These are phyloP conservation scores for Thymus quinquecostatus DNA, from an alignment of 257 asterid genomes.

Conservation along the genomic window DNA sequence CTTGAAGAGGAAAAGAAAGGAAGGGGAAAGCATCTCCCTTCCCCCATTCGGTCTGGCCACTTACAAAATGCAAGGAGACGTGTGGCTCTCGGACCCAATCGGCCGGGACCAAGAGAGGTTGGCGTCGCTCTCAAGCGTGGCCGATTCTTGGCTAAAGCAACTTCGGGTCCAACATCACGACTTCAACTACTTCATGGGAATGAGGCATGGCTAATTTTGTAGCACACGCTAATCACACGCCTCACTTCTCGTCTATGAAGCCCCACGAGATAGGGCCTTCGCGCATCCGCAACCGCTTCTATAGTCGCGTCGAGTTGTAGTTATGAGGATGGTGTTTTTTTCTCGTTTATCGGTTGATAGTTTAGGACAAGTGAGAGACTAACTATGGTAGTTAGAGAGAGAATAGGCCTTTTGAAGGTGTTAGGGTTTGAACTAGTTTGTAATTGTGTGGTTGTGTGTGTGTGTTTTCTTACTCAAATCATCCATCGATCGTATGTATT, in stretches of 20 bases:
- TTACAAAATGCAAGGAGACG: slow-evolving; percentile 68
- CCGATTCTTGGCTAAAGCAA: slow-evolving; percentile 97
- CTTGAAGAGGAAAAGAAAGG: slow-evolving; percentile 37
- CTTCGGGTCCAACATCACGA: slow-evolving; percentile 88
- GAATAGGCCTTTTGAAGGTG: slow-evolving; percentile 3
- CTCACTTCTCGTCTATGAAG: slow-evolving; percentile 16
- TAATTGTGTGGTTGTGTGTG: background rate
- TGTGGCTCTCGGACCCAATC: slow-evolving; percentile 54
- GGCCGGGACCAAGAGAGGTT: slow-evolving; percentile 58
- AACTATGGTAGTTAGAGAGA: slow-evolving; percentile 25
- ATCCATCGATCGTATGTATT: slow-evolving; percentile 3
- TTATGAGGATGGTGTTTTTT: background rate
- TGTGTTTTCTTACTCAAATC: slow-evolving; percentile 11
- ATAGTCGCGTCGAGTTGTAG: background rate
- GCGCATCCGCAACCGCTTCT: slow-evolving; percentile 27
- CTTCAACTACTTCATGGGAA: slow-evolving; percentile 86
- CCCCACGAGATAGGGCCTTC: slow-evolving; percentile 32
- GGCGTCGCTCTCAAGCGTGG: slow-evolving; percentile 68
- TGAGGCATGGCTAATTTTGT: slow-evolving; percentile 46
- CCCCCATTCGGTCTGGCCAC: slow-evolving; percentile 85
- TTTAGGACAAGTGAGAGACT: slow-evolving; percentile 34
- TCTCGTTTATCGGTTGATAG: slow-evolving; percentile 27
- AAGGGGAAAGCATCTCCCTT: slow-evolving; percentile 42
- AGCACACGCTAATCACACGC: background rate
- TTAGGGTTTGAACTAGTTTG: slow-evolving; percentile 32